phyloP scores from a whole-genome alignment of 2,329 filamentous ascomycete species.

The Sphaerulina vaccinii region DNA sequence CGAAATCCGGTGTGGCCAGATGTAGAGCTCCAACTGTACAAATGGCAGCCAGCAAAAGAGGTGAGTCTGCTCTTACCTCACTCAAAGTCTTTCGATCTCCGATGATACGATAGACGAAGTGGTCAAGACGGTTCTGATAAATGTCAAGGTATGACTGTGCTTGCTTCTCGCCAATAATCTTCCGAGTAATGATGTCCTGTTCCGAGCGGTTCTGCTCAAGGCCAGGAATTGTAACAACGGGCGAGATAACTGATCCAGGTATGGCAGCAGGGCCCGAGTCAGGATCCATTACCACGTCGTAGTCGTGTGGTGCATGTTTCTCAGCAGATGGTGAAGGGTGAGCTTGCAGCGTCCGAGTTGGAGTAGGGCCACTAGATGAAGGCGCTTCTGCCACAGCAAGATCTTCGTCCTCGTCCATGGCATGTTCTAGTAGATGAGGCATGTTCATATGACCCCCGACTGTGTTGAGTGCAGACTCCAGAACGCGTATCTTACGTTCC shows the following conservation, averaged over 20 bases:
- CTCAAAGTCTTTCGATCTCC: conserved; percentile 31
- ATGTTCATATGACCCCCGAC: conserved; percentile 26
- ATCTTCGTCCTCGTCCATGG: conserved; percentile 28
- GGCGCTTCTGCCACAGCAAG: conserved; percentile 17
- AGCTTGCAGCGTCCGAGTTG: conserved; percentile 4
- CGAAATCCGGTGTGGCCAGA: conserved; percentile 31
- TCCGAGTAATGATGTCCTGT: conserved; percentile 33
- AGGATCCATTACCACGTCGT: conserved; percentile 42
- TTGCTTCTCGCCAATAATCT: conserved; percentile 30
- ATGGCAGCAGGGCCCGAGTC: conserved; percentile 39
- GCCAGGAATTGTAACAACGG: conserved; percentile 27
- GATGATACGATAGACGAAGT: conserved; percentile 38
- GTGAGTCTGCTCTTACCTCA: conserved; percentile 34
- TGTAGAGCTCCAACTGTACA: conserved; percentile 39
- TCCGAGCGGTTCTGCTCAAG: conserved; percentile 28
- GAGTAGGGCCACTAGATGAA: conserved; percentile 13
- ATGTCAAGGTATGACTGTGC: conserved; percentile 34
- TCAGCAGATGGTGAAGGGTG: conserved; percentile 24
- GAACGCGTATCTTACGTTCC: conserved; percentile 38
- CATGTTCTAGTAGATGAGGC: conserved; percentile 27
- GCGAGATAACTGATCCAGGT: conserved; percentile 35
- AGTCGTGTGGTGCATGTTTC: conserved; percentile 34
- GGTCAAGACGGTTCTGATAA: conserved; percentile 37
- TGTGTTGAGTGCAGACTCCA: conserved; percentile 40
- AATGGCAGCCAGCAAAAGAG: conserved; percentile 37